phyloP scores from a whole-genome alignment of 163 green algal genomes.

The Scenedesmus sp. region DNA sequence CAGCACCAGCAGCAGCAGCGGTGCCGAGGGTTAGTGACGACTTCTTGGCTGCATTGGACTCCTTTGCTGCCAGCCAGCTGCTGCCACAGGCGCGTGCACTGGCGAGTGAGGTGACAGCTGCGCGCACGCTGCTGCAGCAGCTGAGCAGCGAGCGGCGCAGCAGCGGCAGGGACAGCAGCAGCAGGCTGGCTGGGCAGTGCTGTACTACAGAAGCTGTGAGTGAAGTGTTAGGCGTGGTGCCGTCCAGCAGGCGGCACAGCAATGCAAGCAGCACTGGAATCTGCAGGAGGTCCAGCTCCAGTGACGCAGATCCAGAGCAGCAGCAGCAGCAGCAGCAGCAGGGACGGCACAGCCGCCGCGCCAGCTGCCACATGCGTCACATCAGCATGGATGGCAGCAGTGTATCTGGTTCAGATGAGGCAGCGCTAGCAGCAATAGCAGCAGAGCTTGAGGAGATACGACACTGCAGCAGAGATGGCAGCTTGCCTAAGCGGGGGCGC shows the following conservation, averaged over 20 bases:
- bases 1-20: not conserved
- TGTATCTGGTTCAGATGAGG: slow-evolving; percentile 16
- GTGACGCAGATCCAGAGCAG: not conserved
- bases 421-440: slow-evolving; percentile 30
- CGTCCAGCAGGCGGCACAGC: not conserved
- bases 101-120: not conserved
- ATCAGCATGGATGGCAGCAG: slow-evolving; percentile 43
- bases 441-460: slow-evolving; percentile 22
- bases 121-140: not conserved
- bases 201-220: not conserved
- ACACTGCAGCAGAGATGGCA: slow-evolving; percentile 17
- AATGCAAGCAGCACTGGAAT: not conserved
- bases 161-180: not conserved
- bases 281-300: not conserved
- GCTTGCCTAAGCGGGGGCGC: not conserved
- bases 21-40: not conserved
- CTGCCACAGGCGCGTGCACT: not conserved
- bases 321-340: not conserved
- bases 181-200: not conserved
- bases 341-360: not conserved
- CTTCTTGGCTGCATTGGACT: slow-evolving; percentile 1
- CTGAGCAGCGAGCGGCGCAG: not conserved
- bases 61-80: slow-evolving; percentile 10
- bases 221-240: not conserved
- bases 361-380: slow-evolving; percentile 22